Evolutionary conservation across 495 filamentous ascomycete species (phyloP).

Genomic region (Penicillium simplicissimum): DNA sequence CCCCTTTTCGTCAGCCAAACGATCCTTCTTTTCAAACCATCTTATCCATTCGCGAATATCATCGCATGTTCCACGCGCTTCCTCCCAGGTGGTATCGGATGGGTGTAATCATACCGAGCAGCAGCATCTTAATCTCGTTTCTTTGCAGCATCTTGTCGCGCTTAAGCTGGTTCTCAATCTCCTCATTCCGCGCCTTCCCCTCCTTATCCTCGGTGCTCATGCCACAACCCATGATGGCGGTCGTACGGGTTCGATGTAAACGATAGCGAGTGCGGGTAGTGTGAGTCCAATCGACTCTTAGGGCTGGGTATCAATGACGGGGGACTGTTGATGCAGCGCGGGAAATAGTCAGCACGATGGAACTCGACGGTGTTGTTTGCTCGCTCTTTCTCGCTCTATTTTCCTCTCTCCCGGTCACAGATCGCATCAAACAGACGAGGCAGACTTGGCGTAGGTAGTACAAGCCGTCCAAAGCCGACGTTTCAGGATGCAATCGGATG

Average conservation of each 20-base stretch:
- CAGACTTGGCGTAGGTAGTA: slow-evolving; percentile 22
- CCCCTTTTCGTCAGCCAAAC: slow-evolving; percentile 16
- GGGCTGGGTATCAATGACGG: slow-evolving; percentile 14
- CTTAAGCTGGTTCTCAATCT: slow-evolving; percentile 98
- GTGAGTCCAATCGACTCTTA: slow-evolving; percentile 24
- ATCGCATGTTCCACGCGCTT: background rate
- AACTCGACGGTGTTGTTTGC: slow-evolving; percentile 13
- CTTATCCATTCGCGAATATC: background rate
- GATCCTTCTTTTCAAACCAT: background rate
- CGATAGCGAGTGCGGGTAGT: slow-evolving; percentile 19
- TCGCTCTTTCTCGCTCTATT: background rate
- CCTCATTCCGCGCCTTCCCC: slow-evolving; percentile 98
- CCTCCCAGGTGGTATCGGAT: background rate
- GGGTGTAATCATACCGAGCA: slow-evolving; percentile 71
- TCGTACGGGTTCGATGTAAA: slow-evolving; percentile 25
- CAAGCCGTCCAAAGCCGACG: slow-evolving; percentile 26
- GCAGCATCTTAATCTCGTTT: slow-evolving; percentile 99
- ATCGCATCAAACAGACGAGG: slow-evolving; percentile 16
- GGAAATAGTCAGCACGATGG: slow-evolving; percentile 5
- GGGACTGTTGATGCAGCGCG: slow-evolving; percentile 14
- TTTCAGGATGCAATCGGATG: slow-evolving; percentile 30
- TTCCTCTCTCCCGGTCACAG: background rate
- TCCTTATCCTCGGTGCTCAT: slow-evolving; percentile 99
- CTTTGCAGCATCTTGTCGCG: slow-evolving; percentile 92
- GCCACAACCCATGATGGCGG: slow-evolving; percentile 94